Evolutionary conservation across 75 land plant genomes (phyloP).

Genomic region (Ceratopteris richardii): DNA sequence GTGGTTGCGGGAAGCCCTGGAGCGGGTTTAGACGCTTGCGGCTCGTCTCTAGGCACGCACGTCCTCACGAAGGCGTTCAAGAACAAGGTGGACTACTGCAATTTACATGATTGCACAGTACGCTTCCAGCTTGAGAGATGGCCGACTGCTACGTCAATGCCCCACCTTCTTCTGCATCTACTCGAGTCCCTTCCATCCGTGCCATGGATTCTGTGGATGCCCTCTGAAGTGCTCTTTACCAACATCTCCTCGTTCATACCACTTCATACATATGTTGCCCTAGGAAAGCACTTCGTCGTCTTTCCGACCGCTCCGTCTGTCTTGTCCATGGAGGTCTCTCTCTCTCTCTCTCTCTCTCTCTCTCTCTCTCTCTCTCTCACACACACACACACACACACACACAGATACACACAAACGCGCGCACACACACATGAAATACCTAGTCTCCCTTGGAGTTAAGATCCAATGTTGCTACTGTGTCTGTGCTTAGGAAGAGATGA

Average conservation of each 20-base stretch:
- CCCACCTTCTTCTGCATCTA: constrained; percentile 5
- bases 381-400: no score
- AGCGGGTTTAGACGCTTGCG: not conserved
- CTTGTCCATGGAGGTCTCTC: no score
- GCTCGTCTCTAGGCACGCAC: constrained; percentile 4
- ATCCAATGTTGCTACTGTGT: no score
- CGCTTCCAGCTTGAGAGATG: constrained; percentile 18
- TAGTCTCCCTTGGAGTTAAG: no score
- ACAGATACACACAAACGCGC: no score
- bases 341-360: no score
- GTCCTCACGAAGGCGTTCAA: constrained; percentile 25
- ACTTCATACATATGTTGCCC: constrained; percentile 9
- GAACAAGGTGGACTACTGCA: constrained; percentile 38
- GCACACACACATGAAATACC: no score
- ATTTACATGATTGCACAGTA: constrained; percentile 24
- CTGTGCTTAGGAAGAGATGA: no score
- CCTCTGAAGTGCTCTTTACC: constrained; percentile 24
- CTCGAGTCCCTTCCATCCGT: constrained; percentile 14
- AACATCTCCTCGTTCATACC: constrained; percentile 23
- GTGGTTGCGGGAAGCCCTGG: no score
- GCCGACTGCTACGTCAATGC: not conserved
- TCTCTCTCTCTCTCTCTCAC: no score
- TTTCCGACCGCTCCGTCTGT: constrained; percentile 11
- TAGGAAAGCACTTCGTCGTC: constrained; percentile 18
- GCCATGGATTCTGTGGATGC: constrained; percentile 31